Evolutionary conservation across 768 basidiomycete genomes (phyloP), one percentile per base, ranked within the genome.

Genomic region (Panaeolus papilionaceus): DNA sequence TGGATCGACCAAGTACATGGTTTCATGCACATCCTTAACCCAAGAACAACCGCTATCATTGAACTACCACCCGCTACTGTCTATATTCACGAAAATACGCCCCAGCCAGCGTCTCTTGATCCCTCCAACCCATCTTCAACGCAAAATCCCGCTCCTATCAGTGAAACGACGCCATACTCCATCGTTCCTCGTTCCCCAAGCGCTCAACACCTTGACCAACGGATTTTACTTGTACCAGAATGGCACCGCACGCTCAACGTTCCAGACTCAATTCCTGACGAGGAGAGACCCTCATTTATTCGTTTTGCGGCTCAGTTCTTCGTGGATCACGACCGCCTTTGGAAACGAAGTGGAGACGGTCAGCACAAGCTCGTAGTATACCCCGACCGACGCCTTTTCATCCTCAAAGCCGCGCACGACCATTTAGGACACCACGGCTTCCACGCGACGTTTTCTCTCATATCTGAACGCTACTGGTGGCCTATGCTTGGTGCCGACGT

Each of bases 401-500:
- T 77, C 4, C 61, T 77, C 1, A 63, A 63, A 6, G 63, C 70
- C 1, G 72, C 70, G 1, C 65, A 64, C 5, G 40, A 62, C 75
- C 72, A 73, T 3, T 69, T 78, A 1, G 76, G 78, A 8, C 77
- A 79, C 42, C 76, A 77, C 33, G 75, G 76, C 0, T 68, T 75
- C 9, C 23, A 49, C 23, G 47, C 47, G 47, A 49, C 47, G 8
- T 49, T 49, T 20, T n/a, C 42, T 0, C 66, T 68, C 3, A 12
- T 79, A 0, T 20, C 37, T 0, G 73, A 75, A n/a, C 63, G 72
- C 0, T 76, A 77, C 54, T 79, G 77, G 77, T 81, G 80, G 79
- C 80, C 47, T 79, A 4, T 26, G 67, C 14, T 65, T 79, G 72
- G 47, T 76, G 76, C 62, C 47, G 72, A 8, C 23, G 23, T 23